These are phyloP conservation scores for Arachis hypogaea DNA, from an alignment of 306 rosid genomes.

Conservation along the genomic window DNA sequence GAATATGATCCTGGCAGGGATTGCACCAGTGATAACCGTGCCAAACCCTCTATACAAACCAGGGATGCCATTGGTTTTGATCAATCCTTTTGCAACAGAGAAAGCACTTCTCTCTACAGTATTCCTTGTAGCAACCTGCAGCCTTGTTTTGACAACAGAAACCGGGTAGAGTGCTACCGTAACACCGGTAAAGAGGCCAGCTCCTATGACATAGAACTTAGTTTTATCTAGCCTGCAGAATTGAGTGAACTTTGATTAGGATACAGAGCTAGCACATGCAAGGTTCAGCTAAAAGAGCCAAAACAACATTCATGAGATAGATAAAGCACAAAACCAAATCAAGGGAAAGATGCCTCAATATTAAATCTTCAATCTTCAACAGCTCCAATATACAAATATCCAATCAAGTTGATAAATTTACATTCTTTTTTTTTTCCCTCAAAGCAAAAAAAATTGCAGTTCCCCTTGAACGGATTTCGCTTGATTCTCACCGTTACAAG, in stretches of 20 bases:
- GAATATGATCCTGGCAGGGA: conserved; percentile 86
- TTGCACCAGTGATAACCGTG: conserved; percentile 83
- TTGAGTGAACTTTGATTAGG: conserved; percentile 40
- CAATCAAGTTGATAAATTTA: conserved; percentile 14
- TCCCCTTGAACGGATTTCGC: not conserved
- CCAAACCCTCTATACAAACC: conserved; percentile 95
- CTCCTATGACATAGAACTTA: conserved; percentile 88
- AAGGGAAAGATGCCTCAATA: conserved; percentile 26
- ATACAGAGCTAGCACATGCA: conserved; percentile 19
- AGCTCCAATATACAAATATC: conserved; percentile 5
- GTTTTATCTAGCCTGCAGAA: conserved; percentile 91
- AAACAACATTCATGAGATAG: conserved; percentile 3
- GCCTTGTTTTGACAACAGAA: conserved; percentile 89
- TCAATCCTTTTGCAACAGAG: conserved; percentile 75
- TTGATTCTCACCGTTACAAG: conserved; percentile 13
- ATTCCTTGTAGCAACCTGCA: conserved; percentile 84
- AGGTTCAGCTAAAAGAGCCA: conserved; percentile 26
- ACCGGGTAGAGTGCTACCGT: conserved; percentile 92
- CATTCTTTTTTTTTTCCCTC: not conserved
- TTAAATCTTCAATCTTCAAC: conserved; percentile 1
- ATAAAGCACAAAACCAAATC: not conserved
- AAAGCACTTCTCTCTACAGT: conserved; percentile 71
- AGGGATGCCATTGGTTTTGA: conserved; percentile 80
- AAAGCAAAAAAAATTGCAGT: not conserved
- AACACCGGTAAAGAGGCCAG: conserved; percentile 92